Base-by-base conservation (phyloP, 2,329 filamentous ascomycete species). In the Paecilomyces niveus region DNA sequence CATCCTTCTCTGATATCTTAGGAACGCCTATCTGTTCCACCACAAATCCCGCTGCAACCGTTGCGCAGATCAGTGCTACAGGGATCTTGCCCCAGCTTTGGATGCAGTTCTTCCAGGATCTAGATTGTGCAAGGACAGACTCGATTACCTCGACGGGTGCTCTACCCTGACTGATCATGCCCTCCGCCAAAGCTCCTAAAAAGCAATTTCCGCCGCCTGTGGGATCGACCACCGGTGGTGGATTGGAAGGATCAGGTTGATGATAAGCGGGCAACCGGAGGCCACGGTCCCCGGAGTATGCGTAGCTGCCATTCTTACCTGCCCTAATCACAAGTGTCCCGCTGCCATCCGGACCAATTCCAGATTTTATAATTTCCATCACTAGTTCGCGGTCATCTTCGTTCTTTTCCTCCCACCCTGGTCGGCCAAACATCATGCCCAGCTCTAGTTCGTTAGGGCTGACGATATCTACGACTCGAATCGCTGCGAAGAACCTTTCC, bases 161-260 rank as follows among this genome's bases (percentile, higher is more conserved):
- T 55, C 70, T 68, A 9, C 67, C 75, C 26, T 69, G 65, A 59
- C 80, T 77, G 21, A 82, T 76, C 62, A 86, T 71, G 1, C 80
- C 83, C 22, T 86, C 78, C 6, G 82, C 79, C 59, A 87, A 68
- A 1, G 83, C 84, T 22, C 85, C 85, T 8, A 97, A 78, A 67
- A 97, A 97, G 0, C 89, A 87, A 73, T 99, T 99, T 0, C 94
- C 94, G 21, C 92, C 94, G 9, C 94, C 94, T 0, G 94, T 97
- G 0, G 93, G 92, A 72, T 97, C 94, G n/a, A 94, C 77, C 1
- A 97, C 90, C 55, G 66, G 61, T 61, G 71, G 70, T 61, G 59
- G 61, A 59, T 68, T 69, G 0, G 72, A 63, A 24, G 60, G 59
- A 53, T 61, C 65, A 21, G 70, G 74, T 64, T 70, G 72, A 65